Percentiles rank a stretch among this genome's conserved stretches.
These are phyloP conservation scores for Penicillium chermesinum DNA, from an alignment of 495 filamentous ascomycete genomes.

Conservation along the genomic window DNA sequence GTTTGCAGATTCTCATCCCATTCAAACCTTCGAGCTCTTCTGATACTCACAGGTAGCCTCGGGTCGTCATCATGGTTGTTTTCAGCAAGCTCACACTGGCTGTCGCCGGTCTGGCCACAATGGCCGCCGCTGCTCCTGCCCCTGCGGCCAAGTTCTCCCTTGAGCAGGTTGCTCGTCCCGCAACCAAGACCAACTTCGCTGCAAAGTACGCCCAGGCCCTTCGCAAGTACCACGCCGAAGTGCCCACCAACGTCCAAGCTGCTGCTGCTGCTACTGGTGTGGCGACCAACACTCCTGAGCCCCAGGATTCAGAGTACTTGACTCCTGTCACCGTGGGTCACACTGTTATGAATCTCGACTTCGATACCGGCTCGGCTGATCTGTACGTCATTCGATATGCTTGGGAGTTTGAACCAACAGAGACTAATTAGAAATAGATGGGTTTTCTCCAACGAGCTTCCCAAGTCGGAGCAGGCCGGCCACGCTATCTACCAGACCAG, in stretches of 20 bases:
- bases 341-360: conserved; percentile 59
- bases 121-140: conserved; percentile 31
- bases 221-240: conserved; percentile 40
- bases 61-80: conserved; percentile 36
- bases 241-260: conserved; percentile 38
- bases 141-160: conserved; percentile 38
- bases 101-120: conserved; percentile 28
- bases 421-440: too few relatives aligned
- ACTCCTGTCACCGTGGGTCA: conserved; percentile 61
- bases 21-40: too few relatives aligned
- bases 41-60: too few relatives aligned
- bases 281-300: conserved; percentile 49
- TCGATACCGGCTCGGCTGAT: conserved; percentile 75
- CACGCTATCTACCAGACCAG: conserved; percentile 62
- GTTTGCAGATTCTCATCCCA: too few relatives aligned
- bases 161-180: conserved; percentile 29
- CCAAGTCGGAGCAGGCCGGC: conserved; percentile 43
- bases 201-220: conserved; percentile 35
- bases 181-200: conserved; percentile 31
- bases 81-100: conserved; percentile 34
- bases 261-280: conserved; percentile 44
- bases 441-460: conserved; percentile 50
- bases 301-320: conserved; percentile 60
- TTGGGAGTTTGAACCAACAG: too few relatives aligned
- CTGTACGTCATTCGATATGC: too few relatives aligned